Percentiles rank a stretch among this genome's conserved stretches.
These are phyloP conservation scores for Sphaerosporella brunnea DNA, from an alignment of 495 filamentous ascomycete genomes.

Conservation along the genomic window DNA sequence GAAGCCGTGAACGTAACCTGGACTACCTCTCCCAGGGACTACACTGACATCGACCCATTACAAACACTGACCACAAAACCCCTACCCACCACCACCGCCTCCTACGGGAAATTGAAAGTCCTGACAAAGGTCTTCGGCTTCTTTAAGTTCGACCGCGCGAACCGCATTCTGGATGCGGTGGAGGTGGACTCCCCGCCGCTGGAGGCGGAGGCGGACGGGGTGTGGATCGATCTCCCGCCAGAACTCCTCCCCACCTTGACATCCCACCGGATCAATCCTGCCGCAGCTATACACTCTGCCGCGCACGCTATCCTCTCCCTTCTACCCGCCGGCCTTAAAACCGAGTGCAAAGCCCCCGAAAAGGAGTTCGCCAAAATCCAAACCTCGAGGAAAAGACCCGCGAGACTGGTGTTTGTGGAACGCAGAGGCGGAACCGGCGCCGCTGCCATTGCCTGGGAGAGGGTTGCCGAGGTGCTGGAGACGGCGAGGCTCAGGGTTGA, in stretches of 20 bases:
- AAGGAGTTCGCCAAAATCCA: conserved; percentile 69
- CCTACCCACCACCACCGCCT: conserved; percentile 24
- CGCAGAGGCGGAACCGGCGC: conserved; percentile 72
- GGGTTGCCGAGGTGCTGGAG: conserved; percentile 63
- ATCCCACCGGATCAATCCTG: conserved; percentile 54
- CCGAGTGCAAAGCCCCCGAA: conserved; percentile 68
- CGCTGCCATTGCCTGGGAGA: conserved; percentile 55
- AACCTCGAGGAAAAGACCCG: conserved; percentile 63
- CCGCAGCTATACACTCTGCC: conserved; percentile 82
- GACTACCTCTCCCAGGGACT: conserved; percentile 87
- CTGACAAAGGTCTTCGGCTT: conserved; percentile 80
- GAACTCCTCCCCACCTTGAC: conserved; percentile 61
- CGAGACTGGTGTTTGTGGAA: conserved; percentile 85
- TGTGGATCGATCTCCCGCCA: conserved; percentile 89
- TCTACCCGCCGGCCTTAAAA: conserved; percentile 78
- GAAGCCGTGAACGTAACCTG: conserved; percentile 80
- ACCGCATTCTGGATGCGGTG: conserved; percentile 77
- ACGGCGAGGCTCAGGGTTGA: conserved; percentile 67
- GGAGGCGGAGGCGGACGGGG: conserved; percentile 63
- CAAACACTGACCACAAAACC: conserved; percentile 48
- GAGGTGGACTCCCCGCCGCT: conserved; percentile 88
- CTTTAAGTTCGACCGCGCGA: conserved; percentile 76
- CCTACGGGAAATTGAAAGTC: conserved; percentile 63
- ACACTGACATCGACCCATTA: conserved; percentile 81
- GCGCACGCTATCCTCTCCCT: conserved; percentile 77